These are phyloP conservation scores for Penstemon newberryi DNA, from an alignment of 257 asterid species.

Conservation along the genomic window DNA sequence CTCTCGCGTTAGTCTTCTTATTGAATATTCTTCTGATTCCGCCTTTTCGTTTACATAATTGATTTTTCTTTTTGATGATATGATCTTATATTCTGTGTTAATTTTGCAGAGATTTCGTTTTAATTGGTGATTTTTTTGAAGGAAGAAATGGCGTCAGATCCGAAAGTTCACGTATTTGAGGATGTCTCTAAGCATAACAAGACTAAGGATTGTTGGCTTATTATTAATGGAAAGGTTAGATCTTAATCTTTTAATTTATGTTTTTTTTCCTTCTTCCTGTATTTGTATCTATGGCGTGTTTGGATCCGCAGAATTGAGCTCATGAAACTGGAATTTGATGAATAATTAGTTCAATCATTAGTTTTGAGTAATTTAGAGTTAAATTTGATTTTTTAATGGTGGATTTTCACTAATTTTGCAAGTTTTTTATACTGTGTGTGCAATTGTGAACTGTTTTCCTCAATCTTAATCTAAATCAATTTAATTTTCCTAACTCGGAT, in stretches of 20 bases:
- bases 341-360: not conserved
- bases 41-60: conserved; percentile 7
- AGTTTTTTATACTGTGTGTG: too few species aligned
- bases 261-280: not conserved
- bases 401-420: not conserved
- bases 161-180: conserved; percentile 47
- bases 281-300: not conserved
- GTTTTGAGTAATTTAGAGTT: too few species aligned
- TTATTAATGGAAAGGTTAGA: conserved; percentile 57
- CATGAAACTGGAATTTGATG: not conserved
- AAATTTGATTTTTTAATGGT: too few species aligned
- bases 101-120: not conserved
- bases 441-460: too few species aligned
- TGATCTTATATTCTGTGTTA: not conserved
- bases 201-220: conserved; percentile 60
- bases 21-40: conserved; percentile 1
- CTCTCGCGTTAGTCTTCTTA: conserved; percentile 11
- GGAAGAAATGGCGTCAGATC: conserved; percentile 48
- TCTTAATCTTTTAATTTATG: not conserved
- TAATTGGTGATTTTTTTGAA: conserved; percentile 2
- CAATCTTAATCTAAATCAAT: too few species aligned
- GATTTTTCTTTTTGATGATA: not conserved
- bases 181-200: conserved; percentile 55
- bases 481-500: too few species aligned
- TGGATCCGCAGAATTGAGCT: conserved; percentile 8